Evolutionary conservation across 257 asterid genomes (phyloP), one percentile per base, ranked within the genome.

Genomic region (Catharanthus roseus): DNA sequence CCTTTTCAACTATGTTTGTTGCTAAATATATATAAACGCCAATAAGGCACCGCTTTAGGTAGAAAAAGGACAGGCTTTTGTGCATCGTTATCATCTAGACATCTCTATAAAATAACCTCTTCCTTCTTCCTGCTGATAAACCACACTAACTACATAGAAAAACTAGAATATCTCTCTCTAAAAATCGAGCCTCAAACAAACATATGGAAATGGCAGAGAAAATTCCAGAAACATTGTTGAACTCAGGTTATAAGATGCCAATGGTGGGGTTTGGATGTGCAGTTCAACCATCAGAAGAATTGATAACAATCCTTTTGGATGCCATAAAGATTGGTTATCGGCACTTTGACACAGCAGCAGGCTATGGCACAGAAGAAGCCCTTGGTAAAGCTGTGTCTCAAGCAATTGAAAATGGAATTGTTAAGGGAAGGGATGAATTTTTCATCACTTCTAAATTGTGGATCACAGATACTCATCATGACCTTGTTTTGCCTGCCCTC

Each of bases 281-380:
- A 6, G 16, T 12, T 67, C 90, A 82, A 38, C 76, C 84, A 36
- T 2, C 21, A 3, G 84, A 87, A 7, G 65, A 83, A 63, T 71
- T 87, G 15, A 28, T 51, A 41, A 58, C 84, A 19, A 73, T 45
- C 63, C 28, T 81, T 28, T 2, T 81, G 1, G 82, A 78, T 1
- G 88, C 83, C 26, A 70, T 85, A 3, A 76, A 82, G 51, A 69
- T 77, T 19, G 90, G 88, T 0, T 83, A 85, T 75, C 86, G 84
- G 58, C 88, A 86, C 74, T 75, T 86, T 24, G 92, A 86, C 81
- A 86, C 92, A 0, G 88, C 89, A 2, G 16, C 85, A 16, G 2
- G 0, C 21, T 85, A 87, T 57, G 86, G 86, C 15, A 23, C 84
- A 0, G 92, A 85, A 80, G 83, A 76, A 39, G 77, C 78, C 44